phyloP scores from a whole-genome alignment of 257 asterid species.

The Solanum medicagineum region DNA sequence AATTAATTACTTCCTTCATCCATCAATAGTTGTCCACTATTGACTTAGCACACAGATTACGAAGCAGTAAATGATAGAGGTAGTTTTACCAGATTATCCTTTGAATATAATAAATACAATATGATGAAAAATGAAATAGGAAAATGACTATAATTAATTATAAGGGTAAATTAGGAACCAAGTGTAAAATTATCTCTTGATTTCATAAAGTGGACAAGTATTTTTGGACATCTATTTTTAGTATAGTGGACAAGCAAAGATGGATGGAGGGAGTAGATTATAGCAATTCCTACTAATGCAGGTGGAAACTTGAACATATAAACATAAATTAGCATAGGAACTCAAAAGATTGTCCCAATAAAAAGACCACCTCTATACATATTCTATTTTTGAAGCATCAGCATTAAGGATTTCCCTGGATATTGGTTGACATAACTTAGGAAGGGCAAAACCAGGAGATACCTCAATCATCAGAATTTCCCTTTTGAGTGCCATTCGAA shows the following conservation, averaged over 20 bases:
- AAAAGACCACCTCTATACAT: not conserved
- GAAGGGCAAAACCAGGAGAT: not conserved
- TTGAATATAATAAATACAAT: too few relatives aligned
- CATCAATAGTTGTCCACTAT: too few relatives aligned
- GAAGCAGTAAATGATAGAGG: too few relatives aligned
- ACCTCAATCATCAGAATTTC: constrained; percentile 77
- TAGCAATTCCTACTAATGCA: not conserved
- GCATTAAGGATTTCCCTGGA: not conserved
- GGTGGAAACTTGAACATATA: not conserved
- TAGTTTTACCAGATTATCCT: too few relatives aligned
- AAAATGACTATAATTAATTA: too few relatives aligned
- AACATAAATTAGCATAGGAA: not conserved
- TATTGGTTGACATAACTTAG: not conserved
- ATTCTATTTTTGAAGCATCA: not conserved
- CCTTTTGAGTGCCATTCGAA: constrained; percentile 48
- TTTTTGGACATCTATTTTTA: too few relatives aligned
- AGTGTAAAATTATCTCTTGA: too few relatives aligned
- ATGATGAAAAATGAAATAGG: too few relatives aligned
- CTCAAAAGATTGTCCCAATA: not conserved
- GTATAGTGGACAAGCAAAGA: too few relatives aligned
- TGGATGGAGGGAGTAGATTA: not conserved
- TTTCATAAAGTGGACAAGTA: too few relatives aligned
- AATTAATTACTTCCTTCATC: not conserved
- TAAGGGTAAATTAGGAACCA: too few relatives aligned
- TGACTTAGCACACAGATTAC: too few relatives aligned